Base-by-base conservation (phyloP, 805 yeast species). In the Saccharomycopsis babjevae region DNA sequence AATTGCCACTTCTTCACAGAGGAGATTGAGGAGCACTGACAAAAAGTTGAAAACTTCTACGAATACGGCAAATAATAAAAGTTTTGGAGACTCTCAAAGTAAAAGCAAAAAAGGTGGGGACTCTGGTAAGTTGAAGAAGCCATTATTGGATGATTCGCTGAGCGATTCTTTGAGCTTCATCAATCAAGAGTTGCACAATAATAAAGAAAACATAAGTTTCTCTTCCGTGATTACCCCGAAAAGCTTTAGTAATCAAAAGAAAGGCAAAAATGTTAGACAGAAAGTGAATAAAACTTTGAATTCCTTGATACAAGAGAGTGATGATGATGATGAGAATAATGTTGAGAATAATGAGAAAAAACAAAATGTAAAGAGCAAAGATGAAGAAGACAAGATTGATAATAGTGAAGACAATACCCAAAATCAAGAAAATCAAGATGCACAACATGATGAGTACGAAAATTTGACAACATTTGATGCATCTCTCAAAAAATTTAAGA, bases 71-170 rank as follows among this genome's bases (percentile, higher is more conserved):
- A 46, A 46, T 22, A 46, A 22, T 22, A 46, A 22, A 46, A 22
- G 18, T 46, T 25, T 28, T 25, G 30, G 18, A 28, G n/a, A 32
- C 10, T 28, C 39, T 6, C 15, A 22, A 36, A 54, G 22, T 7
- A 54, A 32, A 32, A 34, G 18, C 28, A 54, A 25, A 8, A 22
- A 18, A n/a, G 13, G 6, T 34, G 22, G 13, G 18, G 18, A 18
- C 20, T 18, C 13, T 5, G 6, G 39, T 39, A 38, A 18, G 34
- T 16, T 15, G 30, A 42, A 42, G 46, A 60, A 60, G 28, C 42
- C 30, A 7, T 54, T 62, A 39, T 50, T 62, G 5, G 65, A 62
- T 58, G 65, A 62, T 54, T 54, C 40, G 28, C 61, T 58, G 60
- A 52, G 43, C 22, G 65, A 62, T n/a, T 60, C 65, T 6, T 58